Conservation (phyloP, 352 stramenopile species). For the Phytophthora colocasiae region DNA sequence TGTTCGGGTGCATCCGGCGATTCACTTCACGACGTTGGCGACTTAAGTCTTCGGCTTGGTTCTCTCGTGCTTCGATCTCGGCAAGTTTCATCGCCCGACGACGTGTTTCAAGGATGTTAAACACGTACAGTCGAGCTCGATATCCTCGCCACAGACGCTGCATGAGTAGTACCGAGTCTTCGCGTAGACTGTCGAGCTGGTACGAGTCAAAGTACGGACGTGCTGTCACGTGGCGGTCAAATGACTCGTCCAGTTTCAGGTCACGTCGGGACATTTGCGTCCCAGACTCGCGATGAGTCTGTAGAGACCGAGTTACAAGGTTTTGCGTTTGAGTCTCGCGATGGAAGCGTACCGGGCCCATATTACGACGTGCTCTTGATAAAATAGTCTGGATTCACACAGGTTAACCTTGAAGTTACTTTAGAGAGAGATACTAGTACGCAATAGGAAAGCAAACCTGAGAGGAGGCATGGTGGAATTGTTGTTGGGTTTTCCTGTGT, state of each 20-base stretch:
- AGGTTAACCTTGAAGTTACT: not conserved
- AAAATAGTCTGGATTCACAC: slow-evolving; percentile 49
- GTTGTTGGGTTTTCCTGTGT: slow-evolving; percentile 85
- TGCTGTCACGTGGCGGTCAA: slow-evolving; percentile 67
- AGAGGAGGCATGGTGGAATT: slow-evolving; percentile 92
- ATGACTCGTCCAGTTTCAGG: slow-evolving; percentile 68
- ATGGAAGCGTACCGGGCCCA: slow-evolving; percentile 49
- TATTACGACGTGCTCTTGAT: slow-evolving; percentile 51
- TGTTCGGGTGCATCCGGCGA: slow-evolving; percentile 90
- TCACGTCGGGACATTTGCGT: slow-evolving; percentile 91
- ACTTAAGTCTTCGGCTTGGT: slow-evolving; percentile 49
- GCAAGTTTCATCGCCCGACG: slow-evolving; percentile 35
- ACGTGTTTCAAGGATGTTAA: slow-evolving; percentile 50
- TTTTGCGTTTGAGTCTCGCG: slow-evolving; percentile 92
- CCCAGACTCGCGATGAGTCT: slow-evolving; percentile 90
- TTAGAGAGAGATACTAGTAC: not conserved
- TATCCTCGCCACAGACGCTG: slow-evolving; percentile 92
- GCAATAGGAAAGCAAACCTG: slow-evolving; percentile 54
- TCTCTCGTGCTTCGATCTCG: slow-evolving; percentile 61
- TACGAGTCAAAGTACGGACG: slow-evolving; percentile 92
- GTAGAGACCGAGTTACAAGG: slow-evolving; percentile 72
- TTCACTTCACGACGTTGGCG: slow-evolving; percentile 80
- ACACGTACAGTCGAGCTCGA: slow-evolving; percentile 59
- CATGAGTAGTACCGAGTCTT: slow-evolving; percentile 80
- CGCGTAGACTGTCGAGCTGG: slow-evolving; percentile 83